Base-by-base conservation (phyloP, 352 stramenopile genomes). In the Globisporangium carolinianum region DNA sequence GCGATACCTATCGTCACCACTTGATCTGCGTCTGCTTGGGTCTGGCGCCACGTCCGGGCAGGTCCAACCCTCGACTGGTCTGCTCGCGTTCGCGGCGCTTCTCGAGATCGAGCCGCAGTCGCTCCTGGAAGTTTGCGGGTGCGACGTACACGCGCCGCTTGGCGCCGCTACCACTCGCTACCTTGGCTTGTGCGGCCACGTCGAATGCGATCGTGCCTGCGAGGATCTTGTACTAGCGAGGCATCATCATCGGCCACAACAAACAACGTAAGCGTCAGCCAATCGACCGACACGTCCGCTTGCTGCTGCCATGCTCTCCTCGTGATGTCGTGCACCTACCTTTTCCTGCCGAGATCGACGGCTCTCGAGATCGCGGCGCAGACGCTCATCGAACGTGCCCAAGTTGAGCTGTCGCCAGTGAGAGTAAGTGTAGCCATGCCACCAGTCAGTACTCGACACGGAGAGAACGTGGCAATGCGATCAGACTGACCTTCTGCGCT, bases 301-400 rank as follows among this genome's bases (percentile, higher is more conserved):
- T 32, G 24, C 24, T 32, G 24, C 24, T 32, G 24, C 24, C 3
- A 3, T 32, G 24, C 2, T 24, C 24, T 11, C 50, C 0, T 9
- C 8, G 14, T 1, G 14, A 35, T 12, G 17, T 3, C 5, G 3
- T 5, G 5, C 36, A 17, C 50, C 2, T 4, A 55, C 51, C 51
- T 55, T 36, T 37, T 55, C 51, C 10, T 64, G 66, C 9, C 73
- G 73, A 1, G 72, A 42, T 6, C 66, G 65, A 4, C 75, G 72
- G 8, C 73, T 64, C 58, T 82, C 75, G 18, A 88, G 64, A 51
- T 90, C 76, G 0, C 75, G 73, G 15, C 67, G 67, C 17, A 88
- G 53, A 11, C 80, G 68, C 11, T 87, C 78, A 45, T 88, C 72
- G 60, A 90, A 90, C 47, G 73, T 67, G 1, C 64, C 71, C 14